A percentile compares a stretch with the other conserved stretches of the same genome.
Conservation (phyloP, 2,329 filamentous ascomycete species). For the Didymella segeticola region DNA sequence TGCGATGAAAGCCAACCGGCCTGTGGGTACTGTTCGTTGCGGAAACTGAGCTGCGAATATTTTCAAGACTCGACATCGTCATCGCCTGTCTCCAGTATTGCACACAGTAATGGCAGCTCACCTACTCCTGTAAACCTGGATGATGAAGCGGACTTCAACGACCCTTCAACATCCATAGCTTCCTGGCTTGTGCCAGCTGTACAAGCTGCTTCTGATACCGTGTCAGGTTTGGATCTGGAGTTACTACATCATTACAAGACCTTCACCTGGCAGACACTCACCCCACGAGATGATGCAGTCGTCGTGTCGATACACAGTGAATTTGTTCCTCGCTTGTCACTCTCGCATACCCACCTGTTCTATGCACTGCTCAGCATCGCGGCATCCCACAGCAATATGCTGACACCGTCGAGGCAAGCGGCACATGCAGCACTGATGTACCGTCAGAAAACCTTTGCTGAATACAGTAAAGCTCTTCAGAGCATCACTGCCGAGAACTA, state of each 20-base stretch:
- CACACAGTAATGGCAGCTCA: not conserved
- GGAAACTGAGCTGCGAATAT: conserved; percentile 37
- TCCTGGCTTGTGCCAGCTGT: conserved; percentile 28
- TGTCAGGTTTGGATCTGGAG: conserved; percentile 28
- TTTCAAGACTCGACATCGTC: conserved; percentile 12
- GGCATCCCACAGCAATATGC: conserved; percentile 28
- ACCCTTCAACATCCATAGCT: conserved; percentile 3
- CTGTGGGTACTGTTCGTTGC: conserved; percentile 38
- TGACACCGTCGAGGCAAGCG: conserved; percentile 20
- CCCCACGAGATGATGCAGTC: conserved; percentile 24
- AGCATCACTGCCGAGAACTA: conserved; percentile 43
- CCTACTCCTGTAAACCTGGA: not conserved
- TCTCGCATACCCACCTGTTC: conserved; percentile 33
- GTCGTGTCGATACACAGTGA: conserved; percentile 32
- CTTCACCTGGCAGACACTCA: conserved; percentile 32
- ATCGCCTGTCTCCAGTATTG: conserved; percentile 1
- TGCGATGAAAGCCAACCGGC: conserved; percentile 39
- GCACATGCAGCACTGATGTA: conserved; percentile 29
- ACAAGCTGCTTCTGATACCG: conserved; percentile 27
- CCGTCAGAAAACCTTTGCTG: conserved; percentile 35
- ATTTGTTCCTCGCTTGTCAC: conserved; percentile 27
- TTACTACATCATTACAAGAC: conserved; percentile 38
- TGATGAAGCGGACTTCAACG: conserved; percentile 24
- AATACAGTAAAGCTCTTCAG: conserved; percentile 35
- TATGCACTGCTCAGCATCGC: conserved; percentile 39